A percentile compares a stretch with the other conserved stretches of the same genome.
Evolutionary conservation across 2,329 filamentous ascomycete species (phyloP).

Genomic region (Neofusicoccum umdonicola): DNA sequence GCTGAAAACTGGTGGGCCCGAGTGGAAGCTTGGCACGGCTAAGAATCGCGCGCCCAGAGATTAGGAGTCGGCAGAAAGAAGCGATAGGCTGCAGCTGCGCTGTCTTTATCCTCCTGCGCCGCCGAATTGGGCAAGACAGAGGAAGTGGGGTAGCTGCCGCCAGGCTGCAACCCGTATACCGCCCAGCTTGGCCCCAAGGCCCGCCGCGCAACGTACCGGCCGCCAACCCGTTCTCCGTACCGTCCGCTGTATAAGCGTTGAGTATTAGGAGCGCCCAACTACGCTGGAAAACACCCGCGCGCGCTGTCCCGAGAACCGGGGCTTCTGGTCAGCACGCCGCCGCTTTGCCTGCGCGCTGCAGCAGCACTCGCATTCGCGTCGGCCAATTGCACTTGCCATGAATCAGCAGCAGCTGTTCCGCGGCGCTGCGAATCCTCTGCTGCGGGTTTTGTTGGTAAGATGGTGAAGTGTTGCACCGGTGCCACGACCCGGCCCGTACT

Average conservation of each 20-base stretch:
- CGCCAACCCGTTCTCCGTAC: background rate
- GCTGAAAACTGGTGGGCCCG: background rate
- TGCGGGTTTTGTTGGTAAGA: background rate
- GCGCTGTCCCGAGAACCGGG: too few relatives aligned
- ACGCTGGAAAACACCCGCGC: too few relatives aligned
- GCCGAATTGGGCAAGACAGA: background rate
- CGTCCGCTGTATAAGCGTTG: too few relatives aligned
- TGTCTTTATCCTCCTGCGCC: background rate
- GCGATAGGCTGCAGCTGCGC: background rate
- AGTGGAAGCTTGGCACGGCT: background rate
- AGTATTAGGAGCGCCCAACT: too few relatives aligned
- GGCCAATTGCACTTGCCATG: too few relatives aligned
- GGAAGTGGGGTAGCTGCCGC: slow-evolving; percentile 3
- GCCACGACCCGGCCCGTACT: background rate
- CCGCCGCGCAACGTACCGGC: background rate
- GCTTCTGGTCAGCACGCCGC: too few relatives aligned
- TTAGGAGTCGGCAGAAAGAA: background rate
- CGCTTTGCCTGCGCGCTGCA: too few relatives aligned
- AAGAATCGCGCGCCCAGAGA: background rate
- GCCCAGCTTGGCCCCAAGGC: background rate
- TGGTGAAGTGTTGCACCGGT: background rate
- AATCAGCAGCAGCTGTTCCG: too few relatives aligned
- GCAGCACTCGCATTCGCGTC: too few relatives aligned
- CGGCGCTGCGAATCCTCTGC: too few relatives aligned
- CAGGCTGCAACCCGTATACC: background rate